Conservation (phyloP, 257 asterid species). For the Gentiana dahurica region DNA sequence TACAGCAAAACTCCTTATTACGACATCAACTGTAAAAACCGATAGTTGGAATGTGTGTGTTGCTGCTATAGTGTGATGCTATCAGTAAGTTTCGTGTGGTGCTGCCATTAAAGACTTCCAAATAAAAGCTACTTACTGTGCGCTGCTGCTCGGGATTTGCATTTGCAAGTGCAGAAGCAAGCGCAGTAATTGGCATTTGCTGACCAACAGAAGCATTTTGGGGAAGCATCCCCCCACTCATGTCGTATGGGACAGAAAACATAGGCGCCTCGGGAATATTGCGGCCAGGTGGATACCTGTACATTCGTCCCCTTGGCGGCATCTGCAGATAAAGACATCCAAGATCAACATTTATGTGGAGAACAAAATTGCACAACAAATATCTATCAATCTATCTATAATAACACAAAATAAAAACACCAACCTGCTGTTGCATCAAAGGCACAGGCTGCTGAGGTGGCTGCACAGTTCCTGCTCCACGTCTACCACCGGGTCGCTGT, state of each 20-base stretch:
- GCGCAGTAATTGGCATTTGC: conserved; percentile 62
- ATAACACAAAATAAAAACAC: neutral
- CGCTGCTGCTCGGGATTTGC: conserved; percentile 69
- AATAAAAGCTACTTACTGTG: conserved; percentile 27
- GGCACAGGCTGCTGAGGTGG: conserved; percentile 42
- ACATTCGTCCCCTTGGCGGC: conserved; percentile 70
- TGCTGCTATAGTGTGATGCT: neutral
- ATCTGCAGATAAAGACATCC: conserved; percentile 25
- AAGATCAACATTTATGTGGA: neutral
- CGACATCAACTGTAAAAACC: neutral
- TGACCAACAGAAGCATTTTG: conserved; percentile 36
- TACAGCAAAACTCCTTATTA: neutral
- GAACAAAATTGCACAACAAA: neutral
- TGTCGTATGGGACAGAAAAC: conserved; percentile 67
- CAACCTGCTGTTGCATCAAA: conserved; percentile 49
- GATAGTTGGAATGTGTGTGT: too few species aligned
- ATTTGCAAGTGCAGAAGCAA: conserved; percentile 75
- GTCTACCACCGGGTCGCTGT: conserved; percentile 45
- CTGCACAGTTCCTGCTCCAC: conserved; percentile 39
- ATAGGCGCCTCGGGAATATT: conserved; percentile 38
- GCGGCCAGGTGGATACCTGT: conserved; percentile 72
- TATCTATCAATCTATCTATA: too few species aligned
- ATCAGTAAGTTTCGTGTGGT: neutral
- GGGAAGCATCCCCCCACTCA: conserved; percentile 50
- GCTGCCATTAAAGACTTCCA: too few species aligned